Percentiles rank a stretch among this genome's conserved stretches.
These are phyloP conservation scores for Inga leiocalycina DNA, from an alignment of 306 rosid genomes.

Conservation along the genomic window DNA sequence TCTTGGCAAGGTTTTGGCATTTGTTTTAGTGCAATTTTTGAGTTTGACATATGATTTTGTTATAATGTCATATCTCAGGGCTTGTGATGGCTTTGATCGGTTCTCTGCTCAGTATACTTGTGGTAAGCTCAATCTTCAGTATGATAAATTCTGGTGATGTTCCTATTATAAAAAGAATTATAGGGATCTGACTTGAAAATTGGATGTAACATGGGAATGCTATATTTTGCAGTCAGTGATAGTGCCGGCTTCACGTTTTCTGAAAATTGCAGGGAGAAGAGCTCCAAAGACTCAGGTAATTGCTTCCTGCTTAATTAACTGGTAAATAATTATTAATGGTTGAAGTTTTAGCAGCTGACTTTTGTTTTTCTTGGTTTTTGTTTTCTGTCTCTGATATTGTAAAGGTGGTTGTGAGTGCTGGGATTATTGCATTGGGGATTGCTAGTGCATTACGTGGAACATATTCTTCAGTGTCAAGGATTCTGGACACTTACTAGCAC, in stretches of 20 bases:
- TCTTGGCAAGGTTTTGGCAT: neutral
- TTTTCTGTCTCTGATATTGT: neutral
- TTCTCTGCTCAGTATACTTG: conserved; percentile 62
- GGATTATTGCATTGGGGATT: conserved; percentile 52
- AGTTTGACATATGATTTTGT: neutral
- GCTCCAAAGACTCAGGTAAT: conserved; percentile 67
- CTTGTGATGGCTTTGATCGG: conserved; percentile 84
- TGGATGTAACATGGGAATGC: conserved; percentile 17
- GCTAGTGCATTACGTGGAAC: conserved; percentile 57
- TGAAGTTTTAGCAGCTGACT: neutral
- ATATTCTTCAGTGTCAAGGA: conserved; percentile 55
- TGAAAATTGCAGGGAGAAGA: conserved; percentile 63
- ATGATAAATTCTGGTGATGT: conserved; percentile 14
- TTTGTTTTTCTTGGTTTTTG: neutral
- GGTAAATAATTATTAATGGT: neutral
- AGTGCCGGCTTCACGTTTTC: conserved; percentile 69
- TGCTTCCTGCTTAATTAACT: neutral
- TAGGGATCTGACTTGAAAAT: neutral
- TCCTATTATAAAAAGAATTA: neutral
- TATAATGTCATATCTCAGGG: conserved; percentile 51
- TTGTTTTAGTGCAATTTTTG: neutral
- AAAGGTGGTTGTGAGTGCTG: conserved; percentile 50
- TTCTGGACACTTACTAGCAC: conserved; percentile 35
- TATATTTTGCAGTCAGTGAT: conserved; percentile 54
- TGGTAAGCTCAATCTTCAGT: conserved; percentile 52